Percentiles rank a stretch among this genome's conserved stretches.
Conservation (phyloP, 106 monocot genomes). For the Xerophyta viscosa region DNA sequence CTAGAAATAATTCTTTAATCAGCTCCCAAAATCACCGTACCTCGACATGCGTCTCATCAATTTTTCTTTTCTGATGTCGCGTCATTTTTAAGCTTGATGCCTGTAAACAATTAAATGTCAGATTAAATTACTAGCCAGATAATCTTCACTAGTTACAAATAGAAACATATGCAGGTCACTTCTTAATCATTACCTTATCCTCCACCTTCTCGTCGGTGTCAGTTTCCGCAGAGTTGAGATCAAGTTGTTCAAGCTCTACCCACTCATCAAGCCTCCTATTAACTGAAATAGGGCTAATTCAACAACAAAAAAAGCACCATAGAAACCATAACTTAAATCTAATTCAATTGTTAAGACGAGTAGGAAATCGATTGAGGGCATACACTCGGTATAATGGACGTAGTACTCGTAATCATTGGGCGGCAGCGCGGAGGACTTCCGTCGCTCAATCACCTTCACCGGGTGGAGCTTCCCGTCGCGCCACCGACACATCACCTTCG, state of each 20-base stretch:
- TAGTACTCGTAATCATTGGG: slow-evolving; percentile 77
- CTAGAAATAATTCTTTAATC: too few relatives aligned
- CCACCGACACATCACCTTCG: slow-evolving; percentile 86
- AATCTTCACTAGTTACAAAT: too few relatives aligned
- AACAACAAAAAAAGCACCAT: too few relatives aligned
- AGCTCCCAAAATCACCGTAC: too few relatives aligned
- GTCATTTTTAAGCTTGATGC: slow-evolving; percentile 99
- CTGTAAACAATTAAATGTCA: slow-evolving; percentile 30
- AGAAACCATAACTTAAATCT: too few relatives aligned
- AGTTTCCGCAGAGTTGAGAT: slow-evolving; percentile 88
- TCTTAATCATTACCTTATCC: slow-evolving; percentile 72
- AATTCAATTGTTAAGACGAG: too few relatives aligned
- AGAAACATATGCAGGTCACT: background rate
- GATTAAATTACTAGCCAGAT: background rate
- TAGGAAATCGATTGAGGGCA: too few relatives aligned
- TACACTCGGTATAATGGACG: slow-evolving; percentile 96
- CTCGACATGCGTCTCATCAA: slow-evolving; percentile 98
- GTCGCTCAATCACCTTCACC: slow-evolving; percentile 93
- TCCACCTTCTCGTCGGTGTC: slow-evolving; percentile 88
- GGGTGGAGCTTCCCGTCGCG: slow-evolving; percentile 91
- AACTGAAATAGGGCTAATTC: slow-evolving; percentile 48
- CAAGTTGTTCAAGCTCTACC: slow-evolving; percentile 93
- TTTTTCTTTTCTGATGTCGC: slow-evolving; percentile 85
- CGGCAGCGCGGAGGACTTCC: slow-evolving; percentile 15
- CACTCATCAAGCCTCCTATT: slow-evolving; percentile 99